Conservation (phyloP, 345 rosid genomes). For the Citrus glauca region DNA sequence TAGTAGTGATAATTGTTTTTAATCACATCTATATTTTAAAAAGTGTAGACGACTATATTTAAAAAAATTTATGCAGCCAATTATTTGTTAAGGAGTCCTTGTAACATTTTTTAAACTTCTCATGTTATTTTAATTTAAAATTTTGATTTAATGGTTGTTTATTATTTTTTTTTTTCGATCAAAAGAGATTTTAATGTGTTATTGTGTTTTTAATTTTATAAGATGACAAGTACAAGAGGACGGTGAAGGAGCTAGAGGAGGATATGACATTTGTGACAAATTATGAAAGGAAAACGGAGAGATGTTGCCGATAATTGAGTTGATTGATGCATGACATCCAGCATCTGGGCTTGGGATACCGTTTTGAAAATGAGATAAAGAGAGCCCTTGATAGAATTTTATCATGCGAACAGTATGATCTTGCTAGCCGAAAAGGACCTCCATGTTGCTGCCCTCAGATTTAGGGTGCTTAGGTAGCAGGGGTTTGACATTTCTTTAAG, state of each 20-base stretch:
- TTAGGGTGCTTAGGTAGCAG: slow-evolving; percentile 40
- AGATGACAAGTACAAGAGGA: slow-evolving; percentile 7
- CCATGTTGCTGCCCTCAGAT: slow-evolving; percentile 32
- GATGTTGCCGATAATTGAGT: not conserved
- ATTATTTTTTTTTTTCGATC: too few species aligned
- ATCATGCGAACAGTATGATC: not conserved
- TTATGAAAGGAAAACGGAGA: slow-evolving; percentile 2
- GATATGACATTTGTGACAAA: slow-evolving; percentile 19
- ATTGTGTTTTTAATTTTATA: not conserved
- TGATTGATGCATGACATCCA: slow-evolving; percentile 12
- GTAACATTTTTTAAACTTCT: too few species aligned
- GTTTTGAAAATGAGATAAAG: slow-evolving; percentile 30
- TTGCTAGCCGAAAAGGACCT: slow-evolving; percentile 6
- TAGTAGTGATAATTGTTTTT: too few species aligned
- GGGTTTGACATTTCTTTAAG: slow-evolving; percentile 40
- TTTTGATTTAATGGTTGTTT: too few species aligned
- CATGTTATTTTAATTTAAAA: too few species aligned
- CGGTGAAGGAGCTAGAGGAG: slow-evolving; percentile 24
- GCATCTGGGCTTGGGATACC: slow-evolving; percentile 30
- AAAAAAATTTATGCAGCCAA: too few species aligned
- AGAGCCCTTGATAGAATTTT: slow-evolving; percentile 15
- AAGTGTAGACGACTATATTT: not conserved
- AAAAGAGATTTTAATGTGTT: too few species aligned
- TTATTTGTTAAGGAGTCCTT: too few species aligned
- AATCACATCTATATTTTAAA: not conserved